These are phyloP conservation scores for Actinomortierella wolfii DNA, from an alignment of 371 early-diverging fungal species.

Conservation along the genomic window DNA sequence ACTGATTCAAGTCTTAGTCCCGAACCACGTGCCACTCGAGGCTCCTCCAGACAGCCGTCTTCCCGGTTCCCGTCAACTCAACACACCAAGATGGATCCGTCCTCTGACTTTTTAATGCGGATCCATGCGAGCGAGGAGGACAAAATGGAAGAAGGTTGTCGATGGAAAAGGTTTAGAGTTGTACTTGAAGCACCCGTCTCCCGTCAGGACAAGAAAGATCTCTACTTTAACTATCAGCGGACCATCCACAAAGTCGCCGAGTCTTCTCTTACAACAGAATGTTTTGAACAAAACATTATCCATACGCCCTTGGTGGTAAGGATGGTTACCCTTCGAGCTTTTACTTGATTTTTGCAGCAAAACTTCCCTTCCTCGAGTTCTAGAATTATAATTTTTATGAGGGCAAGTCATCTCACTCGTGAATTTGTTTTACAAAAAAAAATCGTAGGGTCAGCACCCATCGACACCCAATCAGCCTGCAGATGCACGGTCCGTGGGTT, in stretches of 20 bases:
- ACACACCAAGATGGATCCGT: slow-evolving; percentile 6
- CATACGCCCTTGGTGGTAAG: slow-evolving; percentile 71
- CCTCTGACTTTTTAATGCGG: slow-evolving; percentile 26
- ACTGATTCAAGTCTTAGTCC: neutral
- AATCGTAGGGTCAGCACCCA: slow-evolving; percentile 7
- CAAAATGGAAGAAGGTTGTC: slow-evolving; percentile 7
- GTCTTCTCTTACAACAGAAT: slow-evolving; percentile 51
- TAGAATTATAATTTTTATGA: neutral
- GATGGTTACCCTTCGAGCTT: neutral
- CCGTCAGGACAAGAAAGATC: slow-evolving; percentile 69
- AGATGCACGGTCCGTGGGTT: slow-evolving; percentile 38
- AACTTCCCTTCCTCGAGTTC: no score
- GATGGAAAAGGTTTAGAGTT: slow-evolving; percentile 30
- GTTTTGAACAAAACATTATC: slow-evolving; percentile 76
- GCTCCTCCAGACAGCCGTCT: no score
- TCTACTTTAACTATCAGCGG: slow-evolving; percentile 86
- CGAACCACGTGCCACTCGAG: slow-evolving; percentile 8
- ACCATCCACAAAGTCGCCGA: slow-evolving; percentile 76
- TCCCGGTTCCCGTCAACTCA: no score
- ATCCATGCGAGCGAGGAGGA: slow-evolving; percentile 28
- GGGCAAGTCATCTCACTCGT: no score
- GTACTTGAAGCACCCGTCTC: slow-evolving; percentile 10
- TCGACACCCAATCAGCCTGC: neutral
- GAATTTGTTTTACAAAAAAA: neutral
- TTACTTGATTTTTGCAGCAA: neutral